Evolutionary conservation across 164 flowering plant genomes (phyloP), one percentile per base, ranked within the genome.

Genomic region (Nymphaea colorata): DNA sequence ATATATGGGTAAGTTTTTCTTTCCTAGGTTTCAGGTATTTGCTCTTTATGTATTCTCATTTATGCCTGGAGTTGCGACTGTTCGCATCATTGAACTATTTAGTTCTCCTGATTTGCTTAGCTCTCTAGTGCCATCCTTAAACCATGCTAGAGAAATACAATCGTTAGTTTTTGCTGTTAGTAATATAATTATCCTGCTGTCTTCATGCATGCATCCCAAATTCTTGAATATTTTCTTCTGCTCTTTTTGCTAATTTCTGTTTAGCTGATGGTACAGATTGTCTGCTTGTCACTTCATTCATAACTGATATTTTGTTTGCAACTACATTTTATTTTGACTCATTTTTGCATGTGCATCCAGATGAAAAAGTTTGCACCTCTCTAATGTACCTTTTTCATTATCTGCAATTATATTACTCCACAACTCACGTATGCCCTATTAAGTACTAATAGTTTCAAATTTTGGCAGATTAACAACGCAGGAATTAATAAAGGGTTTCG

Each of bases 401-500:
- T 25, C 36, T 25, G 36, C 36, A 25, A 25, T 25, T 25, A 25
- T 0, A 25, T 25, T 25, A 25, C 36, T 25, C 36, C 1, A 25
- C 36, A 25, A 25, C 36, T 25, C 36, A 25, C 0, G 36, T 1
- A 25, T 0, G 36, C 36, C 1, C 36, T 25, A 25, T 25, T 25
- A 25, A 25, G 36, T 25, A 25, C 36, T 25, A 25, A 25, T 25
- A 25, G 36, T 25, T 25, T 25, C 7, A 47, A 7, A 61, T 6
- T 5, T n/a, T 6, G 63, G 66, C 90, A 91, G 98, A 90, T 93
- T 66, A 93, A 93, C 66, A 93, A 93, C 79, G 98, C 98, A 42
- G 98, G 98, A 61, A 82, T 86, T 53, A 93, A 91, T 73, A 93
- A 93, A 83, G 98, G 97, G 25, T 93, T 93, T 69, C 83, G 96